phyloP scores from a whole-genome alignment of 2,329 filamentous ascomycete genomes.

The Aspergillus nomiae region DNA sequence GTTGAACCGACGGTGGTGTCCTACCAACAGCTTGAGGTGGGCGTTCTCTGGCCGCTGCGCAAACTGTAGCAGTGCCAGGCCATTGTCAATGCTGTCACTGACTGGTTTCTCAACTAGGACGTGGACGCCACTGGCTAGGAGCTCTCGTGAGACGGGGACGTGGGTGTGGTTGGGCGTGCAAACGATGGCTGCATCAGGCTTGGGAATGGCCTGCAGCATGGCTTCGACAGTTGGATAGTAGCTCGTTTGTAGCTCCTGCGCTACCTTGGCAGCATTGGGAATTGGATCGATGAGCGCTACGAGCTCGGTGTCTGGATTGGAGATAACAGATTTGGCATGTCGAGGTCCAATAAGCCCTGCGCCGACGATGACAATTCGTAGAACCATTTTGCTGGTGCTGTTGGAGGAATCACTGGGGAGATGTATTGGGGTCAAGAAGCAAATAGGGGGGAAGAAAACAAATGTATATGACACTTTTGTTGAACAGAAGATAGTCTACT shows the following conservation, averaged over 20 bases:
- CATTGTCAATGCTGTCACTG: slow-evolving; percentile 38
- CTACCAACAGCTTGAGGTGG: slow-evolving; percentile 53
- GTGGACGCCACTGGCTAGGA: slow-evolving; percentile 53
- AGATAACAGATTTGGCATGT: slow-evolving; percentile 49
- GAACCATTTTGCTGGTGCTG: not conserved
- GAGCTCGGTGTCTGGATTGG: slow-evolving; percentile 42
- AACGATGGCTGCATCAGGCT: slow-evolving; percentile 59
- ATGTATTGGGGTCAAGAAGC: not conserved
- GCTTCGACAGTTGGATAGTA: slow-evolving; percentile 45
- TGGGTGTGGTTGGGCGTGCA: slow-evolving; percentile 64
- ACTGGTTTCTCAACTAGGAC: slow-evolving; percentile 62
- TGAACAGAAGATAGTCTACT: not conserved
- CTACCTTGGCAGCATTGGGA: slow-evolving; percentile 38
- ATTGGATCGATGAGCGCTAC: slow-evolving; percentile 52
- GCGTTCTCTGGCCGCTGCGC: slow-evolving; percentile 22
- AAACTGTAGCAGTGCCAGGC: slow-evolving; percentile 23
- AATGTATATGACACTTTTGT: not conserved
- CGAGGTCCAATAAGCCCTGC: slow-evolving; percentile 54
- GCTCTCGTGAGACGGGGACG: slow-evolving; percentile 51
- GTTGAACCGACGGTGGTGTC: slow-evolving; percentile 64
- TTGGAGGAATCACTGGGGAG: not conserved
- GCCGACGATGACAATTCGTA: slow-evolving; percentile 50
- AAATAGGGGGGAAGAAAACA: not conserved
- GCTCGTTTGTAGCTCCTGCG: slow-evolving; percentile 40
- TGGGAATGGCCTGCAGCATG: slow-evolving; percentile 42